Conservation (phyloP, 2,329 filamentous ascomycete genomes). For the Colletotrichum incanum region DNA sequence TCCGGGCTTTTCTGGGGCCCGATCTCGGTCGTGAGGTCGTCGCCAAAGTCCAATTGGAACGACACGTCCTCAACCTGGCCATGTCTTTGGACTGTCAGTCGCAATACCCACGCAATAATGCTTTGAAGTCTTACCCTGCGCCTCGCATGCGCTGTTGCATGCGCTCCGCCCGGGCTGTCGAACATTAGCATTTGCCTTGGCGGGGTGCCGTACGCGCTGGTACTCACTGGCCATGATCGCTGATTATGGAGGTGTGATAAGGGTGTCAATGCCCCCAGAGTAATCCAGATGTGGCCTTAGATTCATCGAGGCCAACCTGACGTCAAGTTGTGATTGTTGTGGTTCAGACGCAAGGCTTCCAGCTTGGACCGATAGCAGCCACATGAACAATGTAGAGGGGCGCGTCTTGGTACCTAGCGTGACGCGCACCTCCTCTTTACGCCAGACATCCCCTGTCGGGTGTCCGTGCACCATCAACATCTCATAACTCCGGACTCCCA, state of each 20-base stretch:
- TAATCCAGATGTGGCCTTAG: neutral
- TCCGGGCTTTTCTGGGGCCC: conserved; percentile 33
- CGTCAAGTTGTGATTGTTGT: neutral
- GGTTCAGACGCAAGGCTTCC: neutral
- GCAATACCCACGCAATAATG: conserved; percentile 9
- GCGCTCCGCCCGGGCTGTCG: conserved; percentile 71
- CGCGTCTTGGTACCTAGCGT: conserved; percentile 27
- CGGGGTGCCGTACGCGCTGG: conserved; percentile 8
- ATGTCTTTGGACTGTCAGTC: conserved; percentile 55
- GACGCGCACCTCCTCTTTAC: conserved; percentile 13
- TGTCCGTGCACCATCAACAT: neutral
- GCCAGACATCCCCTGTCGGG: neutral
- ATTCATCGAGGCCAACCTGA: conserved; percentile 5
- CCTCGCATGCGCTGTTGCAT: conserved; percentile 77
- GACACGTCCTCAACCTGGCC: conserved; percentile 73
- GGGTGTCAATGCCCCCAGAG: neutral
- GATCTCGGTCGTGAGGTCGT: conserved; percentile 43
- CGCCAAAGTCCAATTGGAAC: conserved; percentile 65
- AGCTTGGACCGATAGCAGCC: neutral
- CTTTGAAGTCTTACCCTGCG: conserved; percentile 66
- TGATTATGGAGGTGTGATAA: neutral
- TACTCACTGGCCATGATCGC: conserved; percentile 55
- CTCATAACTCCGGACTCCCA: neutral
- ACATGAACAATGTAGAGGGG: conserved; percentile 13
- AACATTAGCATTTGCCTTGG: conserved; percentile 26